Conservation (phyloP, 768 basidiomycete species). For the Tulasnella sp. region DNA sequence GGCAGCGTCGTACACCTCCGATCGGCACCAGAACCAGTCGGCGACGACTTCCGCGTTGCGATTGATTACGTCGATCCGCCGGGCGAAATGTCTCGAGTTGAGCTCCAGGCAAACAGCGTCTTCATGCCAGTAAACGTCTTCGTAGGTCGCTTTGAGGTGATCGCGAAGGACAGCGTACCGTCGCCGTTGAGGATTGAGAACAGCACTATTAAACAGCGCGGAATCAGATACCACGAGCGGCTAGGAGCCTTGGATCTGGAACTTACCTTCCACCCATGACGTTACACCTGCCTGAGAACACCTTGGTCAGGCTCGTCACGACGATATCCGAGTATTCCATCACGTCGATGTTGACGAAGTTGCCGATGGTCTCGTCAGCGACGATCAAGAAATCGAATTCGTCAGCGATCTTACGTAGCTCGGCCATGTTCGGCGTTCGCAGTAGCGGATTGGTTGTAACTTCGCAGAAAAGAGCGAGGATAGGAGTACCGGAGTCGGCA, state of each 20-base stretch:
- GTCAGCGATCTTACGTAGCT: slow-evolving; percentile 75
- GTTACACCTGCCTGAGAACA: slow-evolving; percentile 91
- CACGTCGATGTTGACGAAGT: slow-evolving; percentile 89
- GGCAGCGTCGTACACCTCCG: not conserved
- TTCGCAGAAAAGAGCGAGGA: slow-evolving; percentile 83
- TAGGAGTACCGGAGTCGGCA: slow-evolving; percentile 45
- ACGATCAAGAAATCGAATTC: slow-evolving; percentile 84
- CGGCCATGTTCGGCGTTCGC: slow-evolving; percentile 74
- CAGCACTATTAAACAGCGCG: slow-evolving; percentile 52
- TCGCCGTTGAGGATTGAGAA: slow-evolving; percentile 76
- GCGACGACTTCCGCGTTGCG: slow-evolving; percentile 77
- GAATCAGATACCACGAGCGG: not conserved
- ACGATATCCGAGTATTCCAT: slow-evolving; percentile 83
- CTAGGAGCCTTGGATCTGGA: not conserved
- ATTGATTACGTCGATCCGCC: slow-evolving; percentile 73
- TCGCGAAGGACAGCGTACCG: slow-evolving; percentile 66
- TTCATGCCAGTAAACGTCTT: slow-evolving; percentile 83
- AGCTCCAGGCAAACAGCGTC: slow-evolving; percentile 97
- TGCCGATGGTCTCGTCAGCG: slow-evolving; percentile 92
- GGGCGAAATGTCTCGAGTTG: slow-evolving; percentile 91
- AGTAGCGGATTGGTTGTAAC: slow-evolving; percentile 95
- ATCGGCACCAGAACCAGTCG: slow-evolving; percentile 55
- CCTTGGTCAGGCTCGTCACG: slow-evolving; percentile 60
- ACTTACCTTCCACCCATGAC: slow-evolving; percentile 96
- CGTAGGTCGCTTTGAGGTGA: slow-evolving; percentile 56